Base-by-base conservation (phyloP, 2,329 filamentous ascomycete genomes). In the Pestalotiopsis sp. region DNA sequence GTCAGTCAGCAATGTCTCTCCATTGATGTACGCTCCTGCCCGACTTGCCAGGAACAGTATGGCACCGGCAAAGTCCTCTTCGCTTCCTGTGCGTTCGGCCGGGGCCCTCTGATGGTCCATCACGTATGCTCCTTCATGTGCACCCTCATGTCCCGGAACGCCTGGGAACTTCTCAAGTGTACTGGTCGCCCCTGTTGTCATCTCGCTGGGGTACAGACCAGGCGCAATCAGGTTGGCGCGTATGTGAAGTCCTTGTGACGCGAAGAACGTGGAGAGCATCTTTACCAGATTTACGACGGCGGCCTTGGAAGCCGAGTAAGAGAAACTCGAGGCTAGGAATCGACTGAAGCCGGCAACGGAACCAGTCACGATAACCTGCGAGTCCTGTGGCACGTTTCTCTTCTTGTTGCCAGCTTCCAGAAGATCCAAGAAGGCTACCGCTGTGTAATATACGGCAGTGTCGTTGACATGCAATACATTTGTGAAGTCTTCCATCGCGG, bases 161-260 rank as follows among this genome's bases (percentile, higher is more conserved):
- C 64, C 64, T 9, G n/a, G 14, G 13, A 59, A 45, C 36, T 60
- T 59, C 20, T 59, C 64, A 31, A 66, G 13, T 23, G 56, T 60
- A 12, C 31, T 41, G 4, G 57, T 66, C 25, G 41, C 27, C 23
- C 56, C 38, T 31, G 45, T 23, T 6, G 64, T 66, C 64, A 66
- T 59, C 52, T 66, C 64, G 36, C 64, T 66, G 9, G 64, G 64
- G 14, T 66, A 66, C 31, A 66, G 57, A 39, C 64, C 64, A 4
- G 64, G 64, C 14, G 64, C 64, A n/a, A 66, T 66, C n/a, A 66
- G 36, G 23, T 66, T 66, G 12, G 64, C 64, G 31, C 64, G 64
- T n/a, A 66, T 66, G 27, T 66, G 64, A 17, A 66, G 60, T 5
- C 57, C 64, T 7, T 59, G 5, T 17, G n/a, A n/a, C 7, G 64